These are phyloP conservation scores for Cornus florida DNA, from an alignment of 148 eudicot species.

Conservation along the genomic window DNA sequence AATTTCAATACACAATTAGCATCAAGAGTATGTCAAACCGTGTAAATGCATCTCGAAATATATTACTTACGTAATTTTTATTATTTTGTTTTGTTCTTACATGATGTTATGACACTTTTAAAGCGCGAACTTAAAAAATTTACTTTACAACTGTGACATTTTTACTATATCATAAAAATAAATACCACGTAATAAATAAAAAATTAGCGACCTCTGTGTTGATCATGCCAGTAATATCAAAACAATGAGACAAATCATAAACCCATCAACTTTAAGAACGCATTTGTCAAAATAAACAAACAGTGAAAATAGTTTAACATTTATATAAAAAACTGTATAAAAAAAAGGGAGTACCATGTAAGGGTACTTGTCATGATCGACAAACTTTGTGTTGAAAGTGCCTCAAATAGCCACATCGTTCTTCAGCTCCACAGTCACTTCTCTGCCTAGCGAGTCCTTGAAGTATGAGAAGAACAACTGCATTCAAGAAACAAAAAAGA, in stretches of 20 bases:
- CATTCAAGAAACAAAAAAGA: not conserved
- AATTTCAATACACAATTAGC: too few species aligned
- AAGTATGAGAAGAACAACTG: conserved; percentile 97
- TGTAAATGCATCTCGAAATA: too few species aligned
- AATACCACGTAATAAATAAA: too few species aligned
- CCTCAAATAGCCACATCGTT: conserved; percentile 91
- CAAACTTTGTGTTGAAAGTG: conserved; percentile 93
- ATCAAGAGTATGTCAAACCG: too few species aligned
- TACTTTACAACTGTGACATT: too few species aligned
- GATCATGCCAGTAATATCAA: not conserved
- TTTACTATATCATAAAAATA: too few species aligned
- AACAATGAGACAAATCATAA: not conserved
- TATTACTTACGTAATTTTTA: too few species aligned
- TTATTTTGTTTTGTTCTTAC: too few species aligned
- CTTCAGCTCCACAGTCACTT: conserved; percentile 94
- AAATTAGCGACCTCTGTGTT: too few species aligned
- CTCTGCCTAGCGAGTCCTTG: conserved; percentile 88
- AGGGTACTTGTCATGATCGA: conserved; percentile 96
- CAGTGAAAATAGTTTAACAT: not conserved
- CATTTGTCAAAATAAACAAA: not conserved
- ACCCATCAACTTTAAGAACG: not conserved
- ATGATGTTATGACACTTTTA: too few species aligned
- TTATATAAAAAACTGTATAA: not conserved
- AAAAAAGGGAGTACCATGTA: conserved; percentile 63
- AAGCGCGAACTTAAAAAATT: too few species aligned